A percentile compares a stretch with the other conserved stretches of the same genome.
Evolutionary conservation across 2,329 filamentous ascomycete species (phyloP).

Genomic region (Cladophialophora carrionii): DNA sequence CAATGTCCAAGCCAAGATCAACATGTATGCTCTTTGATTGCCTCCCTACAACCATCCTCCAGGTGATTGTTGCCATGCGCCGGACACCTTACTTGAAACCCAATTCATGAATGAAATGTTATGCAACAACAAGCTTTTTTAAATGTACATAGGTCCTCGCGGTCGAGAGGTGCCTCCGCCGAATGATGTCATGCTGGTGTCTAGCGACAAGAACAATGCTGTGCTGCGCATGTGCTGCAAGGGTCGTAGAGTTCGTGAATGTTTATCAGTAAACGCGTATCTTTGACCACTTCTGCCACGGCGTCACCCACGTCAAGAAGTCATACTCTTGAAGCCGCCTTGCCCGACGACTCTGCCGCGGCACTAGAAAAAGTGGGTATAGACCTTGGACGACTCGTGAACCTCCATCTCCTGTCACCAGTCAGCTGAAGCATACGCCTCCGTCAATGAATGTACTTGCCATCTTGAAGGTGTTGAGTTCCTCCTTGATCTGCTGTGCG

Average conservation of each 20-base stretch:
- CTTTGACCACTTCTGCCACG: not conserved
- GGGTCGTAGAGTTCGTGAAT: slow-evolving; percentile 35
- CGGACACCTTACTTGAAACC: slow-evolving; percentile 36
- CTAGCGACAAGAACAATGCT: slow-evolving; percentile 34
- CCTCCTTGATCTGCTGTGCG: slow-evolving; percentile 98
- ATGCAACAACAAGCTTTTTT: slow-evolving; percentile 34
- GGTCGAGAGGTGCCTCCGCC: slow-evolving; percentile 19
- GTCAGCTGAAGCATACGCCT: slow-evolving; percentile 46
- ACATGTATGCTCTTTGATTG: slow-evolving; percentile 18
- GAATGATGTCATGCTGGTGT: slow-evolving; percentile 26
- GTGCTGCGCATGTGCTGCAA: slow-evolving; percentile 31
- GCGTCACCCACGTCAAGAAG: not conserved
- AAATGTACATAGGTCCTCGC: slow-evolving; percentile 36
- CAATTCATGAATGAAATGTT: slow-evolving; percentile 31
- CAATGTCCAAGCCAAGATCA: slow-evolving; percentile 19
- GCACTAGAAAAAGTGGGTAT: slow-evolving; percentile 94
- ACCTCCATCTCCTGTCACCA: slow-evolving; percentile 91
- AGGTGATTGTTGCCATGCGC: slow-evolving; percentile 22
- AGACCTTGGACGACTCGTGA: slow-evolving; percentile 97
- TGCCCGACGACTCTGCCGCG: not conserved
- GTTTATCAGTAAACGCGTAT: slow-evolving; percentile 15
- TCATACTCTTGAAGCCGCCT: not conserved
- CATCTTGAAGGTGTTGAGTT: slow-evolving; percentile 99
- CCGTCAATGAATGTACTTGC: slow-evolving; percentile 56
- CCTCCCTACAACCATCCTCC: slow-evolving; percentile 19